Conservation (phyloP, 371 early-diverging fungal species). For the Lichtheimia ramosa region DNA sequence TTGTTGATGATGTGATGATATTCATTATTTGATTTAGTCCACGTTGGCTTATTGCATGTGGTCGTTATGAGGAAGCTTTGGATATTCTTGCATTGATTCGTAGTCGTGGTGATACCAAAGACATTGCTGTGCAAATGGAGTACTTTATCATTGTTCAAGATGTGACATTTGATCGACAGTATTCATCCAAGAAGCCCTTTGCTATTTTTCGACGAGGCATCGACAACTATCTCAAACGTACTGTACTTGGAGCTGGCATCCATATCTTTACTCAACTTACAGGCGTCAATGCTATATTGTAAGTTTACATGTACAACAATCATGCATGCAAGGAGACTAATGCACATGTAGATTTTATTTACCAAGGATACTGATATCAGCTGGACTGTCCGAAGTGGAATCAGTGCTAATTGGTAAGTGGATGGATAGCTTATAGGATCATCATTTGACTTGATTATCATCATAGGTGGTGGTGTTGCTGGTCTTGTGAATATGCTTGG, state of each 20-base stretch:
- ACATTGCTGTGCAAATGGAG: slow-evolving; percentile 46
- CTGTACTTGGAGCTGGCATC: slow-evolving; percentile 67
- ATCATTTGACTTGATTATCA: too few species aligned
- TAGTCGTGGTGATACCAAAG: slow-evolving; percentile 16
- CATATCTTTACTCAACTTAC: slow-evolving; percentile 77
- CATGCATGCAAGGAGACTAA: background rate
- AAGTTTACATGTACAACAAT: slow-evolving; percentile 14
- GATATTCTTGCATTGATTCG: slow-evolving; percentile 70
- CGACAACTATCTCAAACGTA: slow-evolving; percentile 55
- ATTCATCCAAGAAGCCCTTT: slow-evolving; percentile 66
- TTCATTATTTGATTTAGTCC: slow-evolving; percentile 54
- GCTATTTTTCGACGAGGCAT: slow-evolving; percentile 48
- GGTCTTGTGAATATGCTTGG: slow-evolving; percentile 24
- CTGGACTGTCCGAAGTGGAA: slow-evolving; percentile 54
- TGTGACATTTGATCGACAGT: slow-evolving; percentile 67
- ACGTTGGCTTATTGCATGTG: slow-evolving; percentile 79
- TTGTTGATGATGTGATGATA: background rate
- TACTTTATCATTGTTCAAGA: slow-evolving; percentile 73
- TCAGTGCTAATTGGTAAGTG: slow-evolving; percentile 45
- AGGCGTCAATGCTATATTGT: slow-evolving; percentile 77
- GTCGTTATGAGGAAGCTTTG: slow-evolving; percentile 70
- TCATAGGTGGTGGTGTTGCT: slow-evolving; percentile 20
- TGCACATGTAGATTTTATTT: slow-evolving; percentile 48
- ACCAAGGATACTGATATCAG: slow-evolving; percentile 63
- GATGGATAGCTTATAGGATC: too few species aligned